These are phyloP conservation scores for Aspergillus egyptiacus DNA, from an alignment of 495 filamentous ascomycete genomes.

Conservation along the genomic window DNA sequence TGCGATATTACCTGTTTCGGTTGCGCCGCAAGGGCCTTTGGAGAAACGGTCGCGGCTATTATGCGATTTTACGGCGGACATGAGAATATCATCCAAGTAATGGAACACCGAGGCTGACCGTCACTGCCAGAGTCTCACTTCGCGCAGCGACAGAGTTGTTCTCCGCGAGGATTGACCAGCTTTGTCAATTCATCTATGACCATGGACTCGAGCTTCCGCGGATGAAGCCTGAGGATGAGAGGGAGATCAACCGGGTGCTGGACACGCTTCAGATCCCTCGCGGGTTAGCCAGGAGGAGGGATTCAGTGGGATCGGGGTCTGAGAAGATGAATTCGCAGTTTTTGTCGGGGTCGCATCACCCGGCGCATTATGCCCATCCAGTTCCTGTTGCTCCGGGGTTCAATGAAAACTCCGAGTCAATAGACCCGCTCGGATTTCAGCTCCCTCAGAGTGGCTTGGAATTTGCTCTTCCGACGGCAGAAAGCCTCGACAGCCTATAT, in stretches of 20 bases:
- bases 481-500: slow-evolving; percentile 38
- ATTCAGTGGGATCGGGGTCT: background rate
- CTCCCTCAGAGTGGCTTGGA: slow-evolving; percentile 33
- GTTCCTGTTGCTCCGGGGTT: slow-evolving; percentile 13
- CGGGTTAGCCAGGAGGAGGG: slow-evolving; percentile 15
- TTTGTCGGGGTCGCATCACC: slow-evolving; percentile 10
- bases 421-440: slow-evolving; percentile 24
- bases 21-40: too few species aligned
- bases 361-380: slow-evolving; percentile 15
- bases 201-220: slow-evolving; percentile 36
- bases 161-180: slow-evolving; percentile 41
- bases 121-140: slow-evolving; percentile 36
- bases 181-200: slow-evolving; percentile 42
- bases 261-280: slow-evolving; percentile 43
- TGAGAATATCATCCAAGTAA: too few species aligned
- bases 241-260: slow-evolving; percentile 39
- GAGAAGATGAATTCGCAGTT: slow-evolving; percentile 1
- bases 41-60: too few species aligned
- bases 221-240: slow-evolving; percentile 42
- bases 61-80: too few species aligned
- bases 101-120: background rate
- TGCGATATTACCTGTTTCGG: too few species aligned
- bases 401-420: slow-evolving; percentile 17
- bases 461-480: slow-evolving; percentile 40
- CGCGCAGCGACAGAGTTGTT: slow-evolving; percentile 45